These are phyloP conservation scores for Aquilaria malaccensis DNA, from an alignment of 345 rosid species.

Conservation along the genomic window DNA sequence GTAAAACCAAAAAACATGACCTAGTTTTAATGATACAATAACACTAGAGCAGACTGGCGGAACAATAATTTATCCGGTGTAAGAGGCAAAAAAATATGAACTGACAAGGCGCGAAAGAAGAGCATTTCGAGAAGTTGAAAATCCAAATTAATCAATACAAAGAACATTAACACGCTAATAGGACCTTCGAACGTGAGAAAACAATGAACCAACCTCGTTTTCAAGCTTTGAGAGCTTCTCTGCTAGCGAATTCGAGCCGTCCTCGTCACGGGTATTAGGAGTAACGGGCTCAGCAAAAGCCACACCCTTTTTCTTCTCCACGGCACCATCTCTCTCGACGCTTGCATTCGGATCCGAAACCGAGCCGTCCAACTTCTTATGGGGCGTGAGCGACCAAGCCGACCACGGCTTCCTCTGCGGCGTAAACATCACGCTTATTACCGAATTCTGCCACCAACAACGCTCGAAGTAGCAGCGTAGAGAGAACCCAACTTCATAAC, in stretches of 20 bases:
- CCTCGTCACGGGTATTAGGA: conserved; percentile 20
- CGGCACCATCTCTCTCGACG: conserved; percentile 20
- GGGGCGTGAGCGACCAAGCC: conserved; percentile 63
- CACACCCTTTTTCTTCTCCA: conserved; percentile 39
- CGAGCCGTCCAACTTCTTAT: conserved; percentile 38
- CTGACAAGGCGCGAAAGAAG: background rate
- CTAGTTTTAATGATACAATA: background rate
- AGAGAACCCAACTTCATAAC: conserved; percentile 21
- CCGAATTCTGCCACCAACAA: conserved; percentile 14
- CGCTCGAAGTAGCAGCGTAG: conserved; percentile 15
- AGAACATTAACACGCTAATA: background rate
- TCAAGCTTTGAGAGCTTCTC: conserved; percentile 61
- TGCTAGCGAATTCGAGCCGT: conserved; percentile 28
- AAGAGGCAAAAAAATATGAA: background rate
- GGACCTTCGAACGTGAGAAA: background rate
- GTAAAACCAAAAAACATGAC: background rate
- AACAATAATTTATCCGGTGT: conserved; percentile 2
- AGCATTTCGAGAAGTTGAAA: background rate
- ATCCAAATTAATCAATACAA: background rate
- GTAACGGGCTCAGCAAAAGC: conserved; percentile 39
- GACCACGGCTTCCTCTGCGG: conserved; percentile 71
- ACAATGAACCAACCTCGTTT: conserved; percentile 48
- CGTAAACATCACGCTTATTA: conserved; percentile 51
- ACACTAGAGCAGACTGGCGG: background rate
- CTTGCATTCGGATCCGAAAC: conserved; percentile 26